These are phyloP conservation scores for Mortierella sp. DNA, from an alignment of 371 early-diverging fungal species.

Conservation along the genomic window DNA sequence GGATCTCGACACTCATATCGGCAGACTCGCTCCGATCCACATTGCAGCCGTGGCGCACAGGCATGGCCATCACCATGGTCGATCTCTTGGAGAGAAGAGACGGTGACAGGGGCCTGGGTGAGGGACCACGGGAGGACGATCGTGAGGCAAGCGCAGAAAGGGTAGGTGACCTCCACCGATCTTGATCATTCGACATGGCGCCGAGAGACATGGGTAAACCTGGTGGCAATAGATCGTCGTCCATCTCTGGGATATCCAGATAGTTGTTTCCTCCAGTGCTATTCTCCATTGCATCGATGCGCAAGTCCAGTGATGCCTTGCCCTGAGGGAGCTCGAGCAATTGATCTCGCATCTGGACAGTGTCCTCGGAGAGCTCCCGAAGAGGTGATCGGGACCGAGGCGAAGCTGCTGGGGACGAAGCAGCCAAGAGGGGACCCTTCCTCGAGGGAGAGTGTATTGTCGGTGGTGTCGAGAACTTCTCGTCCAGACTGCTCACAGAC, in stretches of 20 bases:
- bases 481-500: background rate
- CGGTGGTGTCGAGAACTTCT: background rate
- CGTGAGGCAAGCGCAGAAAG: conserved; percentile 35
- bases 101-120: conserved; percentile 1
- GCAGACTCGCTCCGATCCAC: background rate
- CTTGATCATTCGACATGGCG: conserved; percentile 27
- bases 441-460: conserved; percentile 9
- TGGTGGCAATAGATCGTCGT: background rate
- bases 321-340: background rate
- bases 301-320: background rate
- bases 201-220: conserved; percentile 7
- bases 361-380: background rate
- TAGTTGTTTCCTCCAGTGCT: background rate
- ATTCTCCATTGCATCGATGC: background rate
- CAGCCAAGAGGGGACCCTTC: conserved; percentile 30
- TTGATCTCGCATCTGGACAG: background rate
- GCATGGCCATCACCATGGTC: background rate
- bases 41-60: background rate
- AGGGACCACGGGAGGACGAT: conserved; percentile 10
- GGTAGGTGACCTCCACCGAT: conserved; percentile 47
- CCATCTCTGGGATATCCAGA: background rate
- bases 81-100: background rate
- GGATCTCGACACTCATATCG: conserved; percentile 20
- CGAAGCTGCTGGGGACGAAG: conserved; percentile 12
- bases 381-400: conserved; percentile 5